These are phyloP conservation scores for Tolypocladium paradoxum DNA, from an alignment of 2,329 filamentous ascomycete species.

Conservation along the genomic window DNA sequence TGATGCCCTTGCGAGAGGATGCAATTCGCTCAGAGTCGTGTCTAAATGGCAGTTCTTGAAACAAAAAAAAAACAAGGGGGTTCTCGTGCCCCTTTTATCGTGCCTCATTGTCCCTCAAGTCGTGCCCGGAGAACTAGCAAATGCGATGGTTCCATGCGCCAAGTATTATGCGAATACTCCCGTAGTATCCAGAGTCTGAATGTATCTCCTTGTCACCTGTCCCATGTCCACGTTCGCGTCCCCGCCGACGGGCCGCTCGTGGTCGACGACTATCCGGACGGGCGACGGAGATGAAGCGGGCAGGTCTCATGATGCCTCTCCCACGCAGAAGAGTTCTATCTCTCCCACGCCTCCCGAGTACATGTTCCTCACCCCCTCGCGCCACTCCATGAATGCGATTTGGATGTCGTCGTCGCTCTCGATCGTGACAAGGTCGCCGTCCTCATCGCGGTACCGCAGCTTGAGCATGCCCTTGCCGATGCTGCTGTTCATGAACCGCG, in stretches of 20 bases:
- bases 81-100: conserved; percentile 11
- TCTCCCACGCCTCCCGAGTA: conserved; percentile 67
- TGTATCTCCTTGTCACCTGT: background rate
- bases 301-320: conserved; percentile 27
- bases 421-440: conserved; percentile 87
- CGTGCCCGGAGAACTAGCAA: conserved; percentile 12
- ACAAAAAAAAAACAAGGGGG: conserved; percentile 4
- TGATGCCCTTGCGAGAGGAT: conserved; percentile 2
- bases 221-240: background rate
- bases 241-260: background rate
- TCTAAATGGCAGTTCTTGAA: conserved; percentile 16
- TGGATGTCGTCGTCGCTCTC: conserved; percentile 94
- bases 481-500: conserved; percentile 72
- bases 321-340: conserved; percentile 76
- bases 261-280: conserved; percentile 1
- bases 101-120: conserved; percentile 1
- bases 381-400: conserved; percentile 90
- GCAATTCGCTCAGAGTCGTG: conserved; percentile 17
- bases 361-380: conserved; percentile 51
- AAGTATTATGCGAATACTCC: conserved; percentile 20
- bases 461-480: conserved; percentile 76
- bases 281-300: background rate
- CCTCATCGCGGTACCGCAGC: conserved; percentile 82
- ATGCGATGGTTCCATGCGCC: conserved; percentile 17
- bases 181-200: conserved; percentile 2